Evolutionary conservation across 768 basidiomycete species (phyloP).

Genomic region (Suillus brevipes): DNA sequence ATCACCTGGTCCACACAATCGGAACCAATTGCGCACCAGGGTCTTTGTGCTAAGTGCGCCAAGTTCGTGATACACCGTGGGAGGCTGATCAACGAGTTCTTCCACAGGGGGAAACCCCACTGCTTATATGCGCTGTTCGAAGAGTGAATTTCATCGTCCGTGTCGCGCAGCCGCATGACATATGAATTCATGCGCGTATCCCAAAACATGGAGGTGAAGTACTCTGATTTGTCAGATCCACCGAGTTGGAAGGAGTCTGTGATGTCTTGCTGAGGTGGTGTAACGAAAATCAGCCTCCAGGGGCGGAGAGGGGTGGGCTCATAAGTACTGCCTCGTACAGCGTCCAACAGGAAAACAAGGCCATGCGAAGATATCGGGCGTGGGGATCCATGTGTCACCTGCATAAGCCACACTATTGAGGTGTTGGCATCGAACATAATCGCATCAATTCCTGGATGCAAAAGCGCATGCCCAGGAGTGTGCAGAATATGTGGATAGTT

Average conservation of each 20-base stretch:
- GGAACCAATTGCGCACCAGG: background rate
- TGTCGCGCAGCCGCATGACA: background rate
- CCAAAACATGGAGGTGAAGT: background rate
- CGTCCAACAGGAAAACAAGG: background rate
- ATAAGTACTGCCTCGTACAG: background rate
- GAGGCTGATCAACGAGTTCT: background rate
- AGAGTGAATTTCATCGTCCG: background rate
- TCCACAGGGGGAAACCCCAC: background rate
- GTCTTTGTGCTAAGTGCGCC: background rate
- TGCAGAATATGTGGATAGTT: background rate
- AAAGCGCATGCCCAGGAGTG: background rate
- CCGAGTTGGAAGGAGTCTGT: background rate
- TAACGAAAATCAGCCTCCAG: background rate
- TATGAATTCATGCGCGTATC: background rate
- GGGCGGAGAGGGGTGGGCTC: background rate
- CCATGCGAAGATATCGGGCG: background rate
- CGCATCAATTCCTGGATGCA: background rate
- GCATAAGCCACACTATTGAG: background rate
- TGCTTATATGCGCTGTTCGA: background rate
- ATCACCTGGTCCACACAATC: background rate
- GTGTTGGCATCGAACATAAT: background rate
- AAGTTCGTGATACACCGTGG: background rate
- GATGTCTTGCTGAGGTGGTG: background rate
- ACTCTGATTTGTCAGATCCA: background rate
- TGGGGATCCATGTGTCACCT: background rate